phyloP scores from a whole-genome alignment of 2,329 filamentous ascomycete species.

The Davidsoniella eucalypti region DNA sequence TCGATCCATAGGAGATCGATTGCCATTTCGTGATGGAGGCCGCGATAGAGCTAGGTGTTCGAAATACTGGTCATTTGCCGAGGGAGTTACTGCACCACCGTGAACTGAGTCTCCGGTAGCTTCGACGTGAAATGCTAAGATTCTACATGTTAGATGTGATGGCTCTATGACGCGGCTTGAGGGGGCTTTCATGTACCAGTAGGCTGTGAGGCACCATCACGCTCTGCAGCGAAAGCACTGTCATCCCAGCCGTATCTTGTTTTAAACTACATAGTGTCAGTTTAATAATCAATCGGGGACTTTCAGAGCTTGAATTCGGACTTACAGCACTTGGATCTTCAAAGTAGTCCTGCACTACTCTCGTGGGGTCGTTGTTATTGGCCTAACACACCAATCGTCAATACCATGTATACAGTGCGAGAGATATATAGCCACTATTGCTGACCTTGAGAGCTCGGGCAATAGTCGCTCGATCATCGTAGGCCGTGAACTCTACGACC shows the following conservation, averaged over 20 bases:
- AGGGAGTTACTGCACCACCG: constrained; percentile 25
- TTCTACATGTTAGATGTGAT: background rate
- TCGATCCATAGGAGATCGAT: constrained; percentile 38
- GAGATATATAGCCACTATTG: background rate
- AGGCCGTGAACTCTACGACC: constrained; percentile 10
- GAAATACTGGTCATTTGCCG: constrained; percentile 19
- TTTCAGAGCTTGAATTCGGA: background rate
- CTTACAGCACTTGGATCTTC: constrained; percentile 5
- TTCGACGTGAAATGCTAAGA: constrained; percentile 39
- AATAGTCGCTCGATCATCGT: constrained; percentile 2
- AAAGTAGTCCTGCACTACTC: constrained; percentile 11
- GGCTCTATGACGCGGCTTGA: background rate
- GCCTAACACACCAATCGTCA: background rate
- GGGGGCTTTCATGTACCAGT: constrained; percentile 1
- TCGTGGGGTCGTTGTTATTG: constrained; percentile 9
- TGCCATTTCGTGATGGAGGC: constrained; percentile 44
- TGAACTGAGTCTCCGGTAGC: constrained; percentile 23
- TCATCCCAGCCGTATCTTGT: constrained; percentile 41
- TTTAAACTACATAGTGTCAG: constrained; percentile 23
- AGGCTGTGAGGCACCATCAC: constrained; percentile 27
- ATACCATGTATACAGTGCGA: background rate
- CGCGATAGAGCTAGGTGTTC: constrained; percentile 35
- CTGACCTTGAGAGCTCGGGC: constrained; percentile 6
- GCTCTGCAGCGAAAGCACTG: constrained; percentile 31
- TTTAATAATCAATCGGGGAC: no score